These are phyloP conservation scores for Symbiodinium pilosum DNA, from an alignment of 73 alveolate species.

Conservation along the genomic window DNA sequence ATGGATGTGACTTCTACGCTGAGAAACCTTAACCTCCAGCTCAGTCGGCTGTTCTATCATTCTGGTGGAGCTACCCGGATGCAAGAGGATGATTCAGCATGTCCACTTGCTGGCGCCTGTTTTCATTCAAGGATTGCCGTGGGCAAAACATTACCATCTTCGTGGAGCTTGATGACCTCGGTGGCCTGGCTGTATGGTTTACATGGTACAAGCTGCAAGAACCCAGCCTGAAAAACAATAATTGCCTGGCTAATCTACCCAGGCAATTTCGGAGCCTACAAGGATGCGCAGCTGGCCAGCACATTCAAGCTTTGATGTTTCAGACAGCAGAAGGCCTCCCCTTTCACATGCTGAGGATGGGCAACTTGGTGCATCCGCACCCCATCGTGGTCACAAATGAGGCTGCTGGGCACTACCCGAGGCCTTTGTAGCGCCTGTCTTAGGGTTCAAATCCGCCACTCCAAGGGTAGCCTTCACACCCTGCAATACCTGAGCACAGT, in stretches of 20 bases:
- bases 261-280: constrained; percentile 65
- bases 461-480: too few species aligned
- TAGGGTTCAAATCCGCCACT: too few species aligned
- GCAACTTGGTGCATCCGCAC: constrained; percentile 65
- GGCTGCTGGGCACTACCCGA: too few species aligned
- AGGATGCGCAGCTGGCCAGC: constrained; percentile 33
- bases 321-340: too few species aligned
- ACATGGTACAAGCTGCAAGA: too few species aligned
- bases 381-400: constrained; percentile 75
- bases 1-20: constrained; percentile 80
- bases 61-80: constrained; percentile 32
- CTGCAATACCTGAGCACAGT: too few species aligned
- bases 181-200: not conserved
- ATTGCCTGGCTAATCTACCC: not conserved
- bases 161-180: constrained; percentile 56
- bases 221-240: too few species aligned
- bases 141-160: constrained; percentile 52
- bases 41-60: constrained; percentile 70
- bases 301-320: too few species aligned
- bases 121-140: not conserved
- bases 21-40: constrained; percentile 59
- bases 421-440: too few species aligned
- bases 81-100: not conserved
- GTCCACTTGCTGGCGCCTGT: too few species aligned
- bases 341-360: not conserved